A percentile compares a stretch with the other conserved stretches of the same genome.
Evolutionary conservation across 352 stramenopile species (phyloP).

Genomic region (Globisporangium polare): DNA sequence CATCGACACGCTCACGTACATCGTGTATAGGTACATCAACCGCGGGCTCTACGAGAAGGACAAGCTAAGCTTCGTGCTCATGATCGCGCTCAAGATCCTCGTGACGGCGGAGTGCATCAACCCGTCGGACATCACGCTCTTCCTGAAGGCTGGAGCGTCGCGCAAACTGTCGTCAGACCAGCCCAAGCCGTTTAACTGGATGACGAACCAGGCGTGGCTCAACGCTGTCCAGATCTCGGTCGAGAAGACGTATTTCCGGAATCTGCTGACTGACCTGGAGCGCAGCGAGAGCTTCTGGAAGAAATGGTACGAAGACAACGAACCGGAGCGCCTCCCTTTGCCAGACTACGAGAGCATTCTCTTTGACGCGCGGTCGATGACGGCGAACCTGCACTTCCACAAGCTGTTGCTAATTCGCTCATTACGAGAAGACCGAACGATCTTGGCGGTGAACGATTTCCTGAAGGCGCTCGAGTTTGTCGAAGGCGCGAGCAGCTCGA

Average conservation of each 20-base stretch:
- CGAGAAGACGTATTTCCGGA: constrained; percentile 64
- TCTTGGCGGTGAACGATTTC: constrained; percentile 65
- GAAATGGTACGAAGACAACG: constrained; percentile 80
- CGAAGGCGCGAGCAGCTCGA: constrained; percentile 31
- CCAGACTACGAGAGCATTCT: constrained; percentile 68
- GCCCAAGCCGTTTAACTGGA: constrained; percentile 70
- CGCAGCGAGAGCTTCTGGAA: constrained; percentile 66
- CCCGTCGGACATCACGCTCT: constrained; percentile 53
- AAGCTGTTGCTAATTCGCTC: constrained; percentile 61
- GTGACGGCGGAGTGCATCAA: constrained; percentile 55
- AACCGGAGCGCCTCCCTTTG: constrained; percentile 52
- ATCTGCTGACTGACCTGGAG: constrained; percentile 59
- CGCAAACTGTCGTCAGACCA: constrained; percentile 60
- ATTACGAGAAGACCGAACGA: constrained; percentile 71
- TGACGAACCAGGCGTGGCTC: constrained; percentile 58
- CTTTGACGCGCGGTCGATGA: constrained; percentile 61
- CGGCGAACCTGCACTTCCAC: constrained; percentile 65
- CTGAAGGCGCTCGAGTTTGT: constrained; percentile 59
- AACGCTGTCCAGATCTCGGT: constrained; percentile 67
- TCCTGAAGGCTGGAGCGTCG: constrained; percentile 68
- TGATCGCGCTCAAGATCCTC: constrained; percentile 75
- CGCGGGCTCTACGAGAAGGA: constrained; percentile 74
- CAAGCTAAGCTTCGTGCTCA: constrained; percentile 70
- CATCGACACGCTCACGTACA: constrained; percentile 83
- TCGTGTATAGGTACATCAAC: constrained; percentile 73